Evolutionary conservation across 2,329 filamentous ascomycete genomes (phyloP), one percentile per base, ranked within the genome.

Genomic region (Aspergillus vadensis): DNA sequence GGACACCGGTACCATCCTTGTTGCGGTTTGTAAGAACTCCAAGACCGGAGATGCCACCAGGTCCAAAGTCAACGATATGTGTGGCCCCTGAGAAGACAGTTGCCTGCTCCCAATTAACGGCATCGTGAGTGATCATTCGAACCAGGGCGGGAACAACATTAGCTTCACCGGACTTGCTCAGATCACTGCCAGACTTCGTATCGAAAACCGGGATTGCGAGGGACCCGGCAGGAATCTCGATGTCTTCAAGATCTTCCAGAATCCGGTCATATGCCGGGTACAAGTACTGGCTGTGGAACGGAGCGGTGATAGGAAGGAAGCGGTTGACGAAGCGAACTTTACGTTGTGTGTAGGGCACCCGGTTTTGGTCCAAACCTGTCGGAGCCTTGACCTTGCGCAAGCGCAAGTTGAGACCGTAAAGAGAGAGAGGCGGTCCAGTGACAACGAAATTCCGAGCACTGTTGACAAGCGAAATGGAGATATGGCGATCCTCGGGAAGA

Each of bases 1-100:
- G 92, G 38, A 99, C 95, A 71, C 95, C 95, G 60, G 92, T 98
- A 65, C 95, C 95, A 77, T 99, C 96, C 83, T 99, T 99, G 85
- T 98, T 99, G 70, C 95, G 91, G 83, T 96, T 98, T 60, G 95
- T 99, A 65, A 99, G 83, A 49, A 96, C 91, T 72, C 95, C 96
- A 21, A 99, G 88, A 65, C 96, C 96, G 23, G 95, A 99, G 66
- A 98, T 95, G 64, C 95, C 96, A 72, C 95, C 95, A 21, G 95
- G 95, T 50, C 96, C 95, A 70, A 99, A 98, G 80, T 99, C 95
- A 55, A 99, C 82, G 59, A 99, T 91, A 75, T 99, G 95, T 3
- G 94, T 97, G 19, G 95, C 95, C 21, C 87, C 85, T 3, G 91
- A 88, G 82, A 99, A 98, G 57, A 91, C 85, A 0, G 95, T 99